Evolutionary conservation across 2,329 filamentous ascomycete genomes (phyloP), one percentile per base, ranked within the genome.

Genomic region (Botrytis elliptica): DNA sequence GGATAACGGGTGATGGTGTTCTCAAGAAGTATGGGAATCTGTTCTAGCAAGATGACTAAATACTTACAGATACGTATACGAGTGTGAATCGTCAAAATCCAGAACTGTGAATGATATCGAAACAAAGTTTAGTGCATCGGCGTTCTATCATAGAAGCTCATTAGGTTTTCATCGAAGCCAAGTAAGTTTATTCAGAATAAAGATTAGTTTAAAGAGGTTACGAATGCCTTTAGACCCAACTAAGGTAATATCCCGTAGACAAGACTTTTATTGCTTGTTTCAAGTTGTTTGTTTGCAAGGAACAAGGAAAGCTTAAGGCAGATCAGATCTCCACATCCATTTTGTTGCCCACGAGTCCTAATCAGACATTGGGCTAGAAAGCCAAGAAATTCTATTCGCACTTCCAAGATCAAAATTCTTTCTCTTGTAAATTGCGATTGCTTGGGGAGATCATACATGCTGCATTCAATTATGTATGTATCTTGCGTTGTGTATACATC

Each of bases 261-360:
- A 44, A 70, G 44, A 36, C 55, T 63, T 63, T n/a, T 29, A 36
- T 63, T 70, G 68, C 55, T 63, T 49, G 18, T n/a, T n/a, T n/a
- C n/a, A n/a, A n/a, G n/a, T n/a, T n/a, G n/a, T 62, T 46, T 46
- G n/a, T 14, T 22, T 6, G 46, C 68, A 63, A 62, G 68, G 68
- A 14, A n/a, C 40, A 62, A 36, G 55, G 40, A 49, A 71, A 63
- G 70, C 59, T 71, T 52, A 40, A 57, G 36, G 70, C 60, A 71
- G 70, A 71, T 71, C 70, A 52, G 70, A 71, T 71, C 69, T 71
- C 69, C 59, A 65, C 33, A 71, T n/a, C 38, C 40, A 44, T 52
- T 70, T 57, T 44, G 10, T 14, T 42, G 55, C 68, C 40, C 68
- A 63, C 55, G 68, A 59, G 36, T 63, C 69, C 44, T 29, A 65